Percentiles rank a stretch among this genome's conserved stretches.
Evolutionary conservation across 139 green algal genomes (phyloP).

Genomic region (Tetradesmus lagerheimii): DNA sequence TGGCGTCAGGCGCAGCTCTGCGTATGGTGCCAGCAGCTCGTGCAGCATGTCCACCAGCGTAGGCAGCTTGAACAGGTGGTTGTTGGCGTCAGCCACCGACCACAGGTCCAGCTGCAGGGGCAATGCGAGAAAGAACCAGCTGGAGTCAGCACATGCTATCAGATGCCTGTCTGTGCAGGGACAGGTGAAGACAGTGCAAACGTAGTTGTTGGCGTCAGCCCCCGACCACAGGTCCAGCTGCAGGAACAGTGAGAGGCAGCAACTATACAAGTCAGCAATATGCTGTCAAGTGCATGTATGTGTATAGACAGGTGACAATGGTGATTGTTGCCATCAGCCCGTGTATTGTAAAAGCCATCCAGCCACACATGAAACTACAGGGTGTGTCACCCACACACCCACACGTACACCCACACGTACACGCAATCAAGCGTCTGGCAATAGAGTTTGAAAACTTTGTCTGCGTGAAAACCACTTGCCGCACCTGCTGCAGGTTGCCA

Average conservation of each 20-base stretch:
- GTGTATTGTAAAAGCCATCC: no score
- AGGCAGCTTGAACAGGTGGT: conserved; percentile 53
- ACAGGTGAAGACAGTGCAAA: neutral
- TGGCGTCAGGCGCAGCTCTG: conserved; percentile 62
- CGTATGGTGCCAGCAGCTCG: conserved; percentile 75
- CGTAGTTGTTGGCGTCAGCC: conserved; percentile 34
- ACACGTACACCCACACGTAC: no score
- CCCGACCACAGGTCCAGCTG: conserved; percentile 45
- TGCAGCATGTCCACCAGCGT: conserved; percentile 78
- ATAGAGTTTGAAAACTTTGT: no score
- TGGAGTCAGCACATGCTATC: neutral
- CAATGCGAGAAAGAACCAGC: neutral
- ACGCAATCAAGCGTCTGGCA: no score
- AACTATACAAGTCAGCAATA: no score
- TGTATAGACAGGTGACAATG: no score
- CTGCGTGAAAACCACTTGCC: neutral
- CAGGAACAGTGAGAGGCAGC: no score
- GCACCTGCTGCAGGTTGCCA: conserved; percentile 8
- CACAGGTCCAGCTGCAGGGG: conserved; percentile 41
- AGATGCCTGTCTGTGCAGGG: no score
- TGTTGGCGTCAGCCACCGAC: conserved; percentile 44
- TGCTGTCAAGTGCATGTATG: no score
- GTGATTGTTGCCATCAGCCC: no score
- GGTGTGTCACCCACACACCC: no score
- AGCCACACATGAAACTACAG: no score